Conservation (phyloP, 257 asterid genomes). For the Avicennia marina region DNA sequence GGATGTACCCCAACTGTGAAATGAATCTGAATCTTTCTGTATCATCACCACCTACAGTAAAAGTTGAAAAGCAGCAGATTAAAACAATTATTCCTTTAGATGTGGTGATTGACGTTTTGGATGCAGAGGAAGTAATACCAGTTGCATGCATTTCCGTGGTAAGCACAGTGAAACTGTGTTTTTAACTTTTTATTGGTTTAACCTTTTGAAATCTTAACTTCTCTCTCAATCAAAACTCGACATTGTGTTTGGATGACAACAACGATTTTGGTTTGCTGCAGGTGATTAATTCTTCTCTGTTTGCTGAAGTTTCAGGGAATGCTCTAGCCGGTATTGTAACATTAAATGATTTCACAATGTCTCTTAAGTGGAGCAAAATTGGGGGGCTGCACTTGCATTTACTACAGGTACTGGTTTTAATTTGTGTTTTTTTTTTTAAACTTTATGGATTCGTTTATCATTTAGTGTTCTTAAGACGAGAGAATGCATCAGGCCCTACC, state of each 20-base stretch:
- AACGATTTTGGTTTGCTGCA: conserved; percentile 26
- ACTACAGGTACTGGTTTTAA: conserved; percentile 51
- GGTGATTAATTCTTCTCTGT: conserved; percentile 59
- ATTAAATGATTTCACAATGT: conserved; percentile 59
- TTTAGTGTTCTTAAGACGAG: too few species aligned
- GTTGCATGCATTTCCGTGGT: conserved; percentile 80
- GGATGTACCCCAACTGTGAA: conserved; percentile 62
- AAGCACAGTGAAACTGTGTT: conserved; percentile 25
- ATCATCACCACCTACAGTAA: conserved; percentile 51
- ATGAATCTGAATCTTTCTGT: conserved; percentile 69
- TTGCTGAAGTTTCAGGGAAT: conserved; percentile 56
- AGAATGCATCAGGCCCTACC: too few species aligned
- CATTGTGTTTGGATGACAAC: not conserved
- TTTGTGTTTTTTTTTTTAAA: not conserved
- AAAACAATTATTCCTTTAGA: conserved; percentile 47
- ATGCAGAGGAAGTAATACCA: conserved; percentile 49
- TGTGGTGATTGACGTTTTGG: conserved; percentile 58
- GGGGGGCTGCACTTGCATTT: conserved; percentile 77
- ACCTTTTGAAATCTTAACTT: not conserved
- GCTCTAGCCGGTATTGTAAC: conserved; percentile 47
- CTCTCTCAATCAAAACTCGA: too few species aligned
- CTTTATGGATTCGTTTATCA: too few species aligned
- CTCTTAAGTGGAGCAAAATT: conserved; percentile 76
- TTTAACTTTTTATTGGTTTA: not conserved
- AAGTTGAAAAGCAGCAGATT: conserved; percentile 42